phyloP scores from a whole-genome alignment of 2,329 filamentous ascomycete species.

The Akanthomyces muscarius region DNA sequence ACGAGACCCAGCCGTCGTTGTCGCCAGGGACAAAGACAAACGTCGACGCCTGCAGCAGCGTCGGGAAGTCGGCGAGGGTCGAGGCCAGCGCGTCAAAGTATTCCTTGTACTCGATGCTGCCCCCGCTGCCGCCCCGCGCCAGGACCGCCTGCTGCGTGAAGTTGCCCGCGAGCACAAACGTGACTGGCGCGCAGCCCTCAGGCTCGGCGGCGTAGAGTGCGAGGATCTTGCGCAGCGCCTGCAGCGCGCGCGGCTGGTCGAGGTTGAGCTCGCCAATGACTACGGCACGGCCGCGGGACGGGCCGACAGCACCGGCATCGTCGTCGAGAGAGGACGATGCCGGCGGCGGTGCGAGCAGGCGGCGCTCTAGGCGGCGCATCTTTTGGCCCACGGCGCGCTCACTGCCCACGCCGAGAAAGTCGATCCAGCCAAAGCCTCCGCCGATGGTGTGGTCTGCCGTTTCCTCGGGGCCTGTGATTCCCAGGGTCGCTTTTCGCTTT shows the following conservation, averaged over 20 bases:
- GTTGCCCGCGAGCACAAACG: conserved; percentile 81
- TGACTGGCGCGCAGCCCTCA: conserved; percentile 63
- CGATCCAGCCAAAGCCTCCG: conserved; percentile 92
- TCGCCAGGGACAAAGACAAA: conserved; percentile 95
- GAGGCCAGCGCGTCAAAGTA: conserved; percentile 85
- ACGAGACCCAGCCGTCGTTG: conserved; percentile 93
- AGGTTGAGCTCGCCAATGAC: conserved; percentile 83
- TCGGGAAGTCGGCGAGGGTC: conserved; percentile 76
- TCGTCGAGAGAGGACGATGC: conserved; percentile 13
- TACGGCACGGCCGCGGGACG: conserved; percentile 55
- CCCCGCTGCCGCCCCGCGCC: conserved; percentile 65
- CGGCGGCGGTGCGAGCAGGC: conserved; percentile 50
- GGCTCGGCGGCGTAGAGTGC: conserved; percentile 65
- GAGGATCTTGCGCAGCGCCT: conserved; percentile 77
- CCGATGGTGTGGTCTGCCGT: conserved; percentile 60
- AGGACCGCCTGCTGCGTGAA: conserved; percentile 67
- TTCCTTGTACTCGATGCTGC: conserved; percentile 95
- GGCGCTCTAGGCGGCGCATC: conserved; percentile 77
- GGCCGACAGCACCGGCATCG: conserved; percentile 25
- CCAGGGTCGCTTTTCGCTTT: conserved; percentile 72
- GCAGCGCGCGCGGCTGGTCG: conserved; percentile 75
- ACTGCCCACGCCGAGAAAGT: conserved; percentile 88
- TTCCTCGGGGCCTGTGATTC: conserved; percentile 59
- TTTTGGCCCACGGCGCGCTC: conserved; percentile 76
- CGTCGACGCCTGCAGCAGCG: conserved; percentile 71